Evolutionary conservation across 495 filamentous ascomycete species (phyloP).

Genomic region (Podospora pseudoanserina): DNA sequence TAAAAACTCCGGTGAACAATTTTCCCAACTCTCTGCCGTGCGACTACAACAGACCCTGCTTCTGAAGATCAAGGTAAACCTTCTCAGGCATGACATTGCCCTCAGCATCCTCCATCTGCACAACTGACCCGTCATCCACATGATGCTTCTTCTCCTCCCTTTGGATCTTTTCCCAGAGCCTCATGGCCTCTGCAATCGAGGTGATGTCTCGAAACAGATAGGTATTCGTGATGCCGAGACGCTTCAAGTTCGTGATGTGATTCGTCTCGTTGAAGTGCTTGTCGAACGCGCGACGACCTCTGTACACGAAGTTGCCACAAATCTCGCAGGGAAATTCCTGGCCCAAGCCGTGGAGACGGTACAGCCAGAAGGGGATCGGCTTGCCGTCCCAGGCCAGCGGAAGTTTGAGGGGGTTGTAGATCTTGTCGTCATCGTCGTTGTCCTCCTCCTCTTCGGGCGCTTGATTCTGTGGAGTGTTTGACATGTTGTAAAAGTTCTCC

Average conservation of each 20-base stretch:
- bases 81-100: conserved; percentile 99
- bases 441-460: conserved; percentile 46
- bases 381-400: conserved; percentile 97
- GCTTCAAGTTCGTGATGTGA: conserved; percentile 90
- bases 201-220: conserved; percentile 93
- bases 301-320: conserved; percentile 96
- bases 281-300: conserved; percentile 91
- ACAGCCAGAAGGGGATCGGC: conserved; percentile 98
- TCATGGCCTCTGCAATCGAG: conserved; percentile 78
- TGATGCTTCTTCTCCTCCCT: conserved; percentile 76
- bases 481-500: conserved; percentile 73
- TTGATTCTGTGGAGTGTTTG: conserved; percentile 27
- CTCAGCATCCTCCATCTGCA: conserved; percentile 97
- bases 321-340: conserved; percentile 95
- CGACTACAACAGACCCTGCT: conserved; percentile 61
- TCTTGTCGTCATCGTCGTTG: conserved; percentile 69
- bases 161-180: conserved; percentile 91
- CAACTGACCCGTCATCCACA: conserved; percentile 71
- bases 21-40: not conserved
- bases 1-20: not conserved
- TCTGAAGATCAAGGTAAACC: conserved; percentile 83
- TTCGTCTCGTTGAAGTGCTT: conserved; percentile 95
- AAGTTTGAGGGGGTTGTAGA: conserved; percentile 95
- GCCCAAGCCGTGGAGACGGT: conserved; percentile 91
- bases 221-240: conserved; percentile 88